phyloP scores from a whole-genome alignment of 2,329 filamentous ascomycete genomes.

The Sporothrix brasiliensis region DNA sequence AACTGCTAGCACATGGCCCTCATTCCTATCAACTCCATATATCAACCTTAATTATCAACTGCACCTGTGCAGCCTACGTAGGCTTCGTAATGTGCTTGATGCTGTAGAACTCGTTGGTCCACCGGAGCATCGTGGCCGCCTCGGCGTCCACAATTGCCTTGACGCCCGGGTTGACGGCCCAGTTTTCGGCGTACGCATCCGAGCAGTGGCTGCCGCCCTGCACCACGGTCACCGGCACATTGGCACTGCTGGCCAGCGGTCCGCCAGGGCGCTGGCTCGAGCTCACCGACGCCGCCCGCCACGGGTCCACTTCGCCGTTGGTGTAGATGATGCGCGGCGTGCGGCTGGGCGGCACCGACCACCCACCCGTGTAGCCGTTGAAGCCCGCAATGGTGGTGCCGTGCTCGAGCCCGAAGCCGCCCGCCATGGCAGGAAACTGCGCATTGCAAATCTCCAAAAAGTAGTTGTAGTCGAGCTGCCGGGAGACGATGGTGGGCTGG shows the following conservation, averaged over 20 bases:
- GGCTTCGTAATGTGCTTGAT: slow-evolving; percentile 38
- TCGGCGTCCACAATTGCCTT: slow-evolving; percentile 54
- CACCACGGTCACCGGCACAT: slow-evolving; percentile 43
- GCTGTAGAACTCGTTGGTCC: slow-evolving; percentile 56
- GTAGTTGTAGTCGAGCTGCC: slow-evolving; percentile 44
- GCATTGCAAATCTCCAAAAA: slow-evolving; percentile 51
- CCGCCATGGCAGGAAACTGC: slow-evolving; percentile 47
- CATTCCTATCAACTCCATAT: no score
- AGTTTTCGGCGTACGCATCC: slow-evolving; percentile 51
- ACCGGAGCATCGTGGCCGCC: slow-evolving; percentile 54
- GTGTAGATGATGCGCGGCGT: slow-evolving; percentile 47
- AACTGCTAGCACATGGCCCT: no score
- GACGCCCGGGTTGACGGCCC: slow-evolving; percentile 53
- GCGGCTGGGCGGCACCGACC: slow-evolving; percentile 39
- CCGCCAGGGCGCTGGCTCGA: slow-evolving; percentile 47
- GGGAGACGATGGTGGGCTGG: slow-evolving; percentile 49
- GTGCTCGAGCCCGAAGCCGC: slow-evolving; percentile 44
- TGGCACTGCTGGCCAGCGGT: slow-evolving; percentile 42
- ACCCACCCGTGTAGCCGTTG: slow-evolving; percentile 48
- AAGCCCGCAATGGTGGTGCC: slow-evolving; percentile 43
- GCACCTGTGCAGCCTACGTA: background rate
- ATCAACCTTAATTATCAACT: no score
- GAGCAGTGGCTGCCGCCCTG: slow-evolving; percentile 47
- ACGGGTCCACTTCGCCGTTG: slow-evolving; percentile 49
- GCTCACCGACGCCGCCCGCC: slow-evolving; percentile 47